phyloP scores from a whole-genome alignment of 2,329 filamentous ascomycete genomes.

The Atkinsonella hypoxylon region DNA sequence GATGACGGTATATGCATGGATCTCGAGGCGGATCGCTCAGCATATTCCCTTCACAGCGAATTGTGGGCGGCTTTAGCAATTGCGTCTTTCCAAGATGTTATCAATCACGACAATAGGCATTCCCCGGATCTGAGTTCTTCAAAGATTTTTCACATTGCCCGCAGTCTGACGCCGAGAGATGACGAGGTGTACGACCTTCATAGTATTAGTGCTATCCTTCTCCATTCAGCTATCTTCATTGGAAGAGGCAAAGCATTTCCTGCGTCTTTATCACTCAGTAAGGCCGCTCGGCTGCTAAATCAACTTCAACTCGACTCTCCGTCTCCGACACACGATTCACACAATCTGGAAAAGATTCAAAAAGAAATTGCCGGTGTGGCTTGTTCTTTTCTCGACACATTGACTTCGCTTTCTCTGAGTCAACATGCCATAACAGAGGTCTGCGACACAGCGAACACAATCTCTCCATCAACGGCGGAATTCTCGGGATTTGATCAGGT shows the following conservation, averaged over 20 bases:
- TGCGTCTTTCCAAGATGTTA: constrained; percentile 40
- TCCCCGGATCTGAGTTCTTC: constrained; percentile 1
- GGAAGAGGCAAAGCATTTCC: constrained; percentile 40
- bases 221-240: constrained; percentile 53
- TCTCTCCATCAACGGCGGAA: neutral
- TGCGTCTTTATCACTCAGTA: constrained; percentile 54
- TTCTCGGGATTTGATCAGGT: constrained; percentile 3
- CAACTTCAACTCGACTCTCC: constrained; percentile 12
- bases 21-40: constrained; percentile 17
- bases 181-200: constrained; percentile 34
- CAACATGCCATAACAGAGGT: neutral
- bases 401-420: constrained; percentile 2
- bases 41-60: constrained; percentile 35
- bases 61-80: constrained; percentile 49
- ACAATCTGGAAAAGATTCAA: constrained; percentile 6
- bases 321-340: neutral
- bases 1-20: constrained; percentile 18
- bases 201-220: constrained; percentile 28
- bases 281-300: constrained; percentile 39
- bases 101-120: neutral
- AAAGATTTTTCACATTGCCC: constrained; percentile 38
- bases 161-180: constrained; percentile 34
- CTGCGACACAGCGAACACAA: neutral
- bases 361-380: constrained; percentile 28
- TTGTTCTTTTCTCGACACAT: constrained; percentile 47